A percentile compares a stretch with the other conserved stretches of the same genome.
These are phyloP conservation scores for Solanum gracilifrons DNA, from an alignment of 257 asterid species.

Conservation along the genomic window DNA sequence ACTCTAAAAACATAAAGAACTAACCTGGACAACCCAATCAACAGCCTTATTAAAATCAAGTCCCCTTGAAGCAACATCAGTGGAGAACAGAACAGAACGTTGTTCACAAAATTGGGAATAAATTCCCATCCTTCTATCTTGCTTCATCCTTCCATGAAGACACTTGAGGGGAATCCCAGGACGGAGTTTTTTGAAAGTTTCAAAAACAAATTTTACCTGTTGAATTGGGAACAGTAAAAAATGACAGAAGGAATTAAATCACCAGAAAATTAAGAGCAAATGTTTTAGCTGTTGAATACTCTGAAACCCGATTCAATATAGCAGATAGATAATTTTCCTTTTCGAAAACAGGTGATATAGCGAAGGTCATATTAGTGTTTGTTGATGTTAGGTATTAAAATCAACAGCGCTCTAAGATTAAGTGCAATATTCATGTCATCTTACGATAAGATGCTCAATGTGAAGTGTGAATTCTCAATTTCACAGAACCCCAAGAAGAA, in stretches of 20 bases:
- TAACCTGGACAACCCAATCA: constrained; percentile 99
- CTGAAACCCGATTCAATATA: background rate
- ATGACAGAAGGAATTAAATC: background rate
- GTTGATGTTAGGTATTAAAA: background rate
- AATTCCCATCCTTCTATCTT: constrained; percentile 71
- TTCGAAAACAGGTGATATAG: background rate
- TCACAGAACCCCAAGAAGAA: background rate
- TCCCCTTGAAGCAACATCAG: constrained; percentile 94
- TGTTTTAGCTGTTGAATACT: background rate
- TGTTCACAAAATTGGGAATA: constrained; percentile 76
- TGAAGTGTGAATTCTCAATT: background rate
- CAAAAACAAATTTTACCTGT: constrained; percentile 78
- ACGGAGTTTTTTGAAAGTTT: constrained; percentile 87
- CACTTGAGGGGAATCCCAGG: constrained; percentile 87
- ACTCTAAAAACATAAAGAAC: constrained; percentile 1
- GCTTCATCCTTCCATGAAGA: constrained; percentile 90
- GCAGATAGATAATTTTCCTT: background rate
- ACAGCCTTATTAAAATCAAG: constrained; percentile 86
- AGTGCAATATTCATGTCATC: background rate
- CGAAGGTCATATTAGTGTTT: background rate
- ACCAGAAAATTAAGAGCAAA: background rate
- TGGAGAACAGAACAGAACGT: constrained; percentile 59
- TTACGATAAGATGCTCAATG: background rate
- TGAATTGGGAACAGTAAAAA: background rate
- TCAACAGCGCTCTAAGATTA: background rate